phyloP scores from a whole-genome alignment of 148 eudicot genomes.

The Linanthus parryae region DNA sequence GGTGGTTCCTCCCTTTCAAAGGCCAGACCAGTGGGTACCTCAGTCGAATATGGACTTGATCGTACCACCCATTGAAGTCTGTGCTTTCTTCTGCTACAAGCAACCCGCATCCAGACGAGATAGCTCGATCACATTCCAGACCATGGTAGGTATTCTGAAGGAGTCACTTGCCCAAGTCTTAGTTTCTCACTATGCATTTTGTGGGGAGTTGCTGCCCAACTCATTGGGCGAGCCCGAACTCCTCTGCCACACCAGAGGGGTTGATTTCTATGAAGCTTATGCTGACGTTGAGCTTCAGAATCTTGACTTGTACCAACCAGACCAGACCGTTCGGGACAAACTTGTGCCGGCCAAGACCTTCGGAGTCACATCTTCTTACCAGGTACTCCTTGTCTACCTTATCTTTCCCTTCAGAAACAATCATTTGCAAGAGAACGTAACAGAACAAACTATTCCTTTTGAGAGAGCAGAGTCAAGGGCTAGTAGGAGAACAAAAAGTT shows the following conservation, averaged over 20 bases:
- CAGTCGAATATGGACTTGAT: constrained; percentile 14
- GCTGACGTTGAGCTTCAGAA: constrained; percentile 39
- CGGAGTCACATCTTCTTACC: too few species aligned
- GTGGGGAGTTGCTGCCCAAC: constrained; percentile 51
- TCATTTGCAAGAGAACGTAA: too few species aligned
- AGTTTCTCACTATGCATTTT: constrained; percentile 34
- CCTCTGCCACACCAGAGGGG: constrained; percentile 66
- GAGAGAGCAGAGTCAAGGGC: too few species aligned
- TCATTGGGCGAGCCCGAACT: constrained; percentile 57
- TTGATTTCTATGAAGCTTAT: constrained; percentile 48
- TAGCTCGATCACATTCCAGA: neutral
- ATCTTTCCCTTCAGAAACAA: constrained; percentile 55
- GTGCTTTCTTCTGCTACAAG: constrained; percentile 4
- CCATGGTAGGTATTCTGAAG: constrained; percentile 28
- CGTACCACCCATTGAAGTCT: constrained; percentile 6
- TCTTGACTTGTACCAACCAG: constrained; percentile 43
- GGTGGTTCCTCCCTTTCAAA: constrained; percentile 1
- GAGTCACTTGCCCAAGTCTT: constrained; percentile 38
- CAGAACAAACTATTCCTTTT: too few species aligned
- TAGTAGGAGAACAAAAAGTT: too few species aligned
- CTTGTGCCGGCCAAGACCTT: constrained; percentile 41
- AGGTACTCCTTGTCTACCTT: too few species aligned
- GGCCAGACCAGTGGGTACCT: constrained; percentile 7
- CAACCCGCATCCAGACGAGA: neutral
- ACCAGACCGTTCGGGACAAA: constrained; percentile 47